These are phyloP conservation scores for Paratinospora sagittata DNA, from an alignment of 164 flowering plant species.

Conservation along the genomic window DNA sequence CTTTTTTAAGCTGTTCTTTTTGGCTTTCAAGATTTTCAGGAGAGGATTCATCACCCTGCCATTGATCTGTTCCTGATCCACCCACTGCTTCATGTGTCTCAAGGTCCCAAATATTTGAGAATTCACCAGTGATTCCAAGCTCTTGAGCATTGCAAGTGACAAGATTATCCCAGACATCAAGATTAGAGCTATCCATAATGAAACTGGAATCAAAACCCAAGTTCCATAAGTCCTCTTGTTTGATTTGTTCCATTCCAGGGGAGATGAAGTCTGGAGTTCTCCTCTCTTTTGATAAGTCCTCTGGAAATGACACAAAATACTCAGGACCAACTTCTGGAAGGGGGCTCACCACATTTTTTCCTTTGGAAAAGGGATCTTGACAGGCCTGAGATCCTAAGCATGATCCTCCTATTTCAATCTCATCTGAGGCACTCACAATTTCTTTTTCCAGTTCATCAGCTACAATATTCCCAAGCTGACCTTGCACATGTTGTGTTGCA, in stretches of 20 bases:
- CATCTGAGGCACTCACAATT: too few relatives aligned
- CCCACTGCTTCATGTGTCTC: constrained; percentile 33
- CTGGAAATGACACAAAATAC: constrained; percentile 40
- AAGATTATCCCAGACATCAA: constrained; percentile 44
- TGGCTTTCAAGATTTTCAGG: too few relatives aligned
- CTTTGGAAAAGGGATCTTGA: too few relatives aligned
- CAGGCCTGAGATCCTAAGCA: too few relatives aligned
- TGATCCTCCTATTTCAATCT: too few relatives aligned
- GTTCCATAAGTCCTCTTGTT: constrained; percentile 50
- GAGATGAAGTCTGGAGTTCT: constrained; percentile 28
- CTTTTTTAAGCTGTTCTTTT: too few relatives aligned
- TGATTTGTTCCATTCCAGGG: constrained; percentile 29
- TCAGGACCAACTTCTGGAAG: constrained; percentile 21
- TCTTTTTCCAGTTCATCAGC: too few relatives aligned
- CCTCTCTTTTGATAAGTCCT: constrained; percentile 32
- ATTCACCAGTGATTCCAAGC: constrained; percentile 28
- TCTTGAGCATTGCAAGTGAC: constrained; percentile 35
- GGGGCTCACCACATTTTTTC: constrained; percentile 29
- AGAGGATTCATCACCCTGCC: too few relatives aligned
- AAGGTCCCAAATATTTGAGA: constrained; percentile 57
- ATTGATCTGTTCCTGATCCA: too few relatives aligned
- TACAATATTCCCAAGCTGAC: too few relatives aligned
- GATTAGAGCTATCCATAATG: too few relatives aligned
- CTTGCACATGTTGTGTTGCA: too few relatives aligned
- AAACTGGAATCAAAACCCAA: constrained; percentile 39